A percentile compares a stretch with the other conserved stretches of the same genome.
Evolutionary conservation across 176 grass and related monocot species (phyloP).

Genomic region (Hordeum marinum): DNA sequence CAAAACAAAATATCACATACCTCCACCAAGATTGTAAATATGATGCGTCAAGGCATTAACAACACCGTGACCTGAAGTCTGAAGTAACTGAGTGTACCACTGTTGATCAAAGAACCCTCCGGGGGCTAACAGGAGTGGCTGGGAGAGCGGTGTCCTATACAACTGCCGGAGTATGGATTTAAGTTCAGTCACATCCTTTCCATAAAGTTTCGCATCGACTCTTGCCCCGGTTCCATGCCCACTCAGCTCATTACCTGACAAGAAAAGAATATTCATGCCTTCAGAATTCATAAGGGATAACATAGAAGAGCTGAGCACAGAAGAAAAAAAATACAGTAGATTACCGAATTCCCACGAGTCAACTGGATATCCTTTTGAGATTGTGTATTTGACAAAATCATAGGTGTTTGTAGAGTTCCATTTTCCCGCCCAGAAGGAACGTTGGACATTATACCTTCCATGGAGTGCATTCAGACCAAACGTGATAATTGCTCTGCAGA

Average conservation of each 20-base stretch:
- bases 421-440: conserved; percentile 53
- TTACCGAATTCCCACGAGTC: conserved; percentile 99
- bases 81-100: conserved; percentile 73
- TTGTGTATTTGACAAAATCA: conserved; percentile 73
- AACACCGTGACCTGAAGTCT: conserved; percentile 53
- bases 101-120: conserved; percentile 87
- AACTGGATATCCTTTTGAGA: conserved; percentile 75
- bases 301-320: background rate
- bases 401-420: conserved; percentile 87
- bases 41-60: conserved; percentile 71
- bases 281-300: background rate
- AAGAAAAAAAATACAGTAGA: background rate
- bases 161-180: conserved; percentile 50
- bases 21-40: conserved; percentile 81
- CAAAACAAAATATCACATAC: conserved; percentile 32
- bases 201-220: conserved; percentile 59
- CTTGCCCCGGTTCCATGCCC: conserved; percentile 58
- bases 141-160: conserved; percentile 41
- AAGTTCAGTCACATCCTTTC: conserved; percentile 54
- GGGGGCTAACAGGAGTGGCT: conserved; percentile 63
- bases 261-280: background rate
- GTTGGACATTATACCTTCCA: conserved; percentile 55
- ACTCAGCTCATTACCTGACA: conserved; percentile 80
- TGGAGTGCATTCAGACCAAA: conserved; percentile 93
- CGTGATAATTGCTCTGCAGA: conserved; percentile 70